phyloP scores from a whole-genome alignment of 345 rosid genomes.

The Luvunga scandens region DNA sequence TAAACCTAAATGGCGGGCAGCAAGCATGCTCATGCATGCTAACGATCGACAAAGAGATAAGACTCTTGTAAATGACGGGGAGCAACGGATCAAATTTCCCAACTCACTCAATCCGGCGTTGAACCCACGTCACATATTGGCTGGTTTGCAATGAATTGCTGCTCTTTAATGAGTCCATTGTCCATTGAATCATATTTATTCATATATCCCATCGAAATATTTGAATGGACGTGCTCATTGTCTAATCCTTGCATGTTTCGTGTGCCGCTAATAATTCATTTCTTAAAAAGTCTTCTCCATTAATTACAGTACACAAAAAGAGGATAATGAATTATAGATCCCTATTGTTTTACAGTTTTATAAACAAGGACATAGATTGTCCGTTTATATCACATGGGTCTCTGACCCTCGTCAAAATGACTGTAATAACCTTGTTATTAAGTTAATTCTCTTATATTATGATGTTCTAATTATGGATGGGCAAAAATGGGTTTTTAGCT shows the following conservation, averaged over 20 bases:
- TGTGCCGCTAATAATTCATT: neutral
- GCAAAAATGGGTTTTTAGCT: no score
- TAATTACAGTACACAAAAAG: neutral
- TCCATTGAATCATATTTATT: neutral
- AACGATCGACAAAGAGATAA: no score
- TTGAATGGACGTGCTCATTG: neutral
- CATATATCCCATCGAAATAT: neutral
- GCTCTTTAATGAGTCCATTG: constrained; percentile 4
- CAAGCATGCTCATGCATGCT: neutral
- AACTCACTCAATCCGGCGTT: neutral
- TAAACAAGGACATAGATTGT: neutral
- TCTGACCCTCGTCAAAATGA: neutral
- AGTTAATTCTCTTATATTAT: no score
- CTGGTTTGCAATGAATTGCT: neutral
- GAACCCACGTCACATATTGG: neutral
- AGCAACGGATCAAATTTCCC: neutral
- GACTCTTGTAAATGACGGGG: neutral
- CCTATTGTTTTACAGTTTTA: neutral
- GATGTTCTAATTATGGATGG: no score
- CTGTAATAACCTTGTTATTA: neutral
- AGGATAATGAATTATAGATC: neutral
- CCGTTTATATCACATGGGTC: neutral
- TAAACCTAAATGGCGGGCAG: neutral
- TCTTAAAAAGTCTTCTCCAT: neutral
- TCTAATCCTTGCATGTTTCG: neutral